Evolutionary conservation across 2,329 filamentous ascomycete genomes (phyloP).

Genomic region (Ciborinia camelliae): DNA sequence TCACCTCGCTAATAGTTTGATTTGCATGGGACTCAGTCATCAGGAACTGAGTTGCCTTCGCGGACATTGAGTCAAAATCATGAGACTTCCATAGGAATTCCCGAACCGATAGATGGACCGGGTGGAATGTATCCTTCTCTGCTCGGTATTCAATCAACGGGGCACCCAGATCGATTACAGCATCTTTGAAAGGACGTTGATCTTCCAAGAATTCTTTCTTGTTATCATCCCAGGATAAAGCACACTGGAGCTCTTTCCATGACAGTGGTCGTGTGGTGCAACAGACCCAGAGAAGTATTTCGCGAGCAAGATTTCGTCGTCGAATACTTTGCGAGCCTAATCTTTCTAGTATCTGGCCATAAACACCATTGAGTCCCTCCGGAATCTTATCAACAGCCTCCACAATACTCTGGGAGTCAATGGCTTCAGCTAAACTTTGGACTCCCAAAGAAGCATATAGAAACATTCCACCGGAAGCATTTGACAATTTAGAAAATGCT

Average conservation of each 20-base stretch:
- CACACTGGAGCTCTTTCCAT: constrained; percentile 14
- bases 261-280: constrained; percentile 10
- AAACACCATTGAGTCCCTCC: constrained; percentile 8
- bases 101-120: neutral
- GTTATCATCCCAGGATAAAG: constrained; percentile 12
- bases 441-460: constrained; percentile 11
- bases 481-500: constrained; percentile 11
- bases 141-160: constrained; percentile 16
- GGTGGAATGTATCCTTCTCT: constrained; percentile 8
- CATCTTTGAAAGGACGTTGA: constrained; percentile 14
- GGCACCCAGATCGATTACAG: constrained; percentile 3
- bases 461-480: constrained; percentile 14
- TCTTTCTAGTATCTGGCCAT: constrained; percentile 13
- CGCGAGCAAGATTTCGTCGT: constrained; percentile 4
- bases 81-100: constrained; percentile 6
- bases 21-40: constrained; percentile 13
- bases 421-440: constrained; percentile 10
- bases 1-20: constrained; percentile 5
- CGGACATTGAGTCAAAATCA: constrained; percentile 13
- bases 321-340: constrained; percentile 13
- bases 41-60: constrained; percentile 11
- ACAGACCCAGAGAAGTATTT: constrained; percentile 13
- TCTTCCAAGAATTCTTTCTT: constrained; percentile 3
- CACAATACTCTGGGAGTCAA: constrained; percentile 6
- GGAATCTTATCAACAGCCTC: constrained; percentile 15